A percentile compares a stretch with the other conserved stretches of the same genome.
Evolutionary conservation across 1,139 yeast genomes (phyloP).

Genomic region (Pichia cactophila): DNA sequence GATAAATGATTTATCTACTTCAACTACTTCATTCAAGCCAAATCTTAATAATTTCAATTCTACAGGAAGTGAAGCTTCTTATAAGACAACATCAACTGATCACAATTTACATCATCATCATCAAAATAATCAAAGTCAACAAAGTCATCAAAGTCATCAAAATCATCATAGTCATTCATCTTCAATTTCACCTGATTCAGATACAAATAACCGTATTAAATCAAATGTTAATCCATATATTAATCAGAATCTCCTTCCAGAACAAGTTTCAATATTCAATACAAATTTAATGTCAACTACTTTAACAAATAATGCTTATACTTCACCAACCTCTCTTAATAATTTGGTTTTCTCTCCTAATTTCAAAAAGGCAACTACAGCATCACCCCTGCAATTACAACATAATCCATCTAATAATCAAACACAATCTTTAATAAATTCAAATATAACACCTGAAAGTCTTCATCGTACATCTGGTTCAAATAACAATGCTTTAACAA

Average conservation of each 20-base stretch:
- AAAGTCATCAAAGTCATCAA: neutral
- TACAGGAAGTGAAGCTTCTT: constrained; percentile 1
- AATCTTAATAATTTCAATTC: neutral
- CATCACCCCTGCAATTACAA: neutral
- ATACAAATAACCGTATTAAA: neutral
- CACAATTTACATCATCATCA: neutral
- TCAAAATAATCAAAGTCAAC: neutral
- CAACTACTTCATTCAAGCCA: neutral
- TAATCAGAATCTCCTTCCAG: neutral
- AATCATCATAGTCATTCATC: constrained; percentile 2
- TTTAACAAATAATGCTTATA: constrained; percentile 5
- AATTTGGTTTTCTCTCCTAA: constrained; percentile 10
- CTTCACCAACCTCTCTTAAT: constrained; percentile 11
- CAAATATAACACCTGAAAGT: constrained; percentile 11
- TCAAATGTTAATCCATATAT: neutral
- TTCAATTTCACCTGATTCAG: constrained; percentile 12
- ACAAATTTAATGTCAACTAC: constrained; percentile 5
- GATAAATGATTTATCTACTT: neutral
- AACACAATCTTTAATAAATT: neutral
- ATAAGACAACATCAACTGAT: constrained; percentile 2
- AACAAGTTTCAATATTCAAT: constrained; percentile 8
- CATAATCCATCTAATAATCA: neutral
- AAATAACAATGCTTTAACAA: neutral
- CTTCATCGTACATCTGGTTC: constrained; percentile 3
- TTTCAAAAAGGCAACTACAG: neutral